phyloP scores from a whole-genome alignment of 768 basidiomycete genomes.

The Tricholoma saponaceum region DNA sequence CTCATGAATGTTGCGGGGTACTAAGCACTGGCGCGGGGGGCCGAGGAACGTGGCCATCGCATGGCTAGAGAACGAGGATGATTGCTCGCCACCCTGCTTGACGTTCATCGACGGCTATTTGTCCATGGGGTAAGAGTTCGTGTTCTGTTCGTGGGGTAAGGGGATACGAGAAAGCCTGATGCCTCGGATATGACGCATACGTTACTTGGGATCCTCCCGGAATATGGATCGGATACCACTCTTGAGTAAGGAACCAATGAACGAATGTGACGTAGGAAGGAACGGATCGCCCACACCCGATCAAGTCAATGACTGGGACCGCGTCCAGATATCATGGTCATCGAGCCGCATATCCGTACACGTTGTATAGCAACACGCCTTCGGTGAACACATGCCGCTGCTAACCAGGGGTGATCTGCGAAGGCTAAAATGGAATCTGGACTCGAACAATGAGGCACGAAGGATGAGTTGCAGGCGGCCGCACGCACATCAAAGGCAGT shows the following conservation, averaged over 20 bases:
- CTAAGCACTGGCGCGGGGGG: background rate
- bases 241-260: background rate
- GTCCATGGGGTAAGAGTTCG: background rate
- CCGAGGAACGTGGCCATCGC: background rate
- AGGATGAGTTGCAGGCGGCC: background rate
- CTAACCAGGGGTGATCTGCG: background rate
- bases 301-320: too few species aligned
- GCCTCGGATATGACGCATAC: background rate
- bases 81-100: background rate
- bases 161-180: background rate
- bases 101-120: background rate
- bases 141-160: background rate
- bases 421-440: background rate
- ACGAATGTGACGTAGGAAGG: background rate
- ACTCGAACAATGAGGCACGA: background rate
- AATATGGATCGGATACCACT: background rate
- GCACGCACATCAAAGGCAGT: background rate
- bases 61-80: background rate
- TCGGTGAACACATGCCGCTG: background rate
- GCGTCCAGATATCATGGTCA: background rate
- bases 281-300: background rate
- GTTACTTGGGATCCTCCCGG: background rate
- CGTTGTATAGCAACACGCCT: background rate
- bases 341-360: background rate
- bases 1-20: background rate